phyloP scores from a whole-genome alignment of 805 yeast species.

The Yarrowia sp. region DNA sequence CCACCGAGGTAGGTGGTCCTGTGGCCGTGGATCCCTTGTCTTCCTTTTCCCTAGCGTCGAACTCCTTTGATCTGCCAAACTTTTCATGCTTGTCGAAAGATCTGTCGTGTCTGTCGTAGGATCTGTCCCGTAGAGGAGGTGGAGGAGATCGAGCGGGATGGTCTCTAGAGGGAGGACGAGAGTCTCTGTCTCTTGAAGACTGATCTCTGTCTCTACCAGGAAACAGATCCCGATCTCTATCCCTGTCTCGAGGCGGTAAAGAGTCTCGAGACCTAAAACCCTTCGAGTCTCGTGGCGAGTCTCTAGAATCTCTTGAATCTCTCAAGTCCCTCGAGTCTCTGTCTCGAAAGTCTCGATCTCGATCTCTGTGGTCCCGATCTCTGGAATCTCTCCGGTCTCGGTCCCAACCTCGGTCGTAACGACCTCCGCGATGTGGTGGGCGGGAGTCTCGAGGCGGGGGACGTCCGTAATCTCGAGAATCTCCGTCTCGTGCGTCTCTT shows the following conservation, averaged over 20 bases:
- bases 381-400: constrained; percentile 47
- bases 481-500: constrained; percentile 27
- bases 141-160: background rate
- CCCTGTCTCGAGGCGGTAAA: constrained; percentile 1
- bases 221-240: background rate
- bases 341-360: constrained; percentile 7
- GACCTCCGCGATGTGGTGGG: constrained; percentile 10
- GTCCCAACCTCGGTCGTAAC: constrained; percentile 37
- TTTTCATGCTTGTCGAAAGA: background rate
- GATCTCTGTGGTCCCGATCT: background rate
- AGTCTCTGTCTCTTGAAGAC: background rate
- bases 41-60: background rate
- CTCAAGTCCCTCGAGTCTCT: background rate
- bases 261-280: background rate
- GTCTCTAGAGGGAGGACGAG: background rate
- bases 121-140: constrained; percentile 3
- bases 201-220: constrained; percentile 1
- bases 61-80: no score
- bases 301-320: no score
- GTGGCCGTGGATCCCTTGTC: background rate
- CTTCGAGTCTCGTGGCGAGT: constrained; percentile 2
- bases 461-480: constrained; percentile 6
- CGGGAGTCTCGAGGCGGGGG: constrained; percentile 11
- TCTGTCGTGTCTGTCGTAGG: constrained; percentile 4
- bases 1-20: background rate